Conservation (phyloP, 2,329 filamentous ascomycete genomes). For the Botrytis tulipae region DNA sequence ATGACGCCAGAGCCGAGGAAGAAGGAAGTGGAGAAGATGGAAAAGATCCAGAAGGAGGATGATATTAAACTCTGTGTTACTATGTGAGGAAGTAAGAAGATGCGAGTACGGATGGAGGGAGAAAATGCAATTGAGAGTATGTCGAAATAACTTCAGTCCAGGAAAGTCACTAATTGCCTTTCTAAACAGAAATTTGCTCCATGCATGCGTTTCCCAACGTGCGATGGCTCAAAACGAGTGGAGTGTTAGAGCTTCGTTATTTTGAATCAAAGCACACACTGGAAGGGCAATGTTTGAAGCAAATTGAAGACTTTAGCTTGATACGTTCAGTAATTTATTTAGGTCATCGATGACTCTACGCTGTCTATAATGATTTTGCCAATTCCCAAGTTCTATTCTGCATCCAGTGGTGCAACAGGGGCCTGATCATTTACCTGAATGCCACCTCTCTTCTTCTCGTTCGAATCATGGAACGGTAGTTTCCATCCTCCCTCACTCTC, state of each 20-base stretch:
- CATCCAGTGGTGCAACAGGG: constrained; percentile 73
- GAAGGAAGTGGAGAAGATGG: background rate
- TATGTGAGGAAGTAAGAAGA: constrained; percentile 1
- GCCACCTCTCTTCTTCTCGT: constrained; percentile 83
- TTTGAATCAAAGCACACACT: background rate
- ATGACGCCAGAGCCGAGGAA: constrained; percentile 3
- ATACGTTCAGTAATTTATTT: background rate
- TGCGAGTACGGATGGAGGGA: background rate
- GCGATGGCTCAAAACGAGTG: background rate
- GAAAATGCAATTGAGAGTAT: background rate
- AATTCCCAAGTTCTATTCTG: constrained; percentile 53
- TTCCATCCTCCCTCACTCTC: constrained; percentile 83
- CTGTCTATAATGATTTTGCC: constrained; percentile 13
- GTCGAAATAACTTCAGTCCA: background rate
- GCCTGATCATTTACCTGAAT: constrained; percentile 82
- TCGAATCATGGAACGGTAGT: constrained; percentile 75
- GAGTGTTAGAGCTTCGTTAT: background rate
- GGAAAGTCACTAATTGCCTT: background rate
- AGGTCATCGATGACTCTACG: background rate
- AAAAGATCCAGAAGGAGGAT: background rate
- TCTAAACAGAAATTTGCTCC: background rate
- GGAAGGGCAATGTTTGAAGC: background rate
- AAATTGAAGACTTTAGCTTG: background rate
- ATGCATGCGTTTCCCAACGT: background rate
- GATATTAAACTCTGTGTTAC: background rate